Evolutionary conservation across 495 filamentous ascomycete genomes (phyloP).

Genomic region (Aspergillus olivimuriae): DNA sequence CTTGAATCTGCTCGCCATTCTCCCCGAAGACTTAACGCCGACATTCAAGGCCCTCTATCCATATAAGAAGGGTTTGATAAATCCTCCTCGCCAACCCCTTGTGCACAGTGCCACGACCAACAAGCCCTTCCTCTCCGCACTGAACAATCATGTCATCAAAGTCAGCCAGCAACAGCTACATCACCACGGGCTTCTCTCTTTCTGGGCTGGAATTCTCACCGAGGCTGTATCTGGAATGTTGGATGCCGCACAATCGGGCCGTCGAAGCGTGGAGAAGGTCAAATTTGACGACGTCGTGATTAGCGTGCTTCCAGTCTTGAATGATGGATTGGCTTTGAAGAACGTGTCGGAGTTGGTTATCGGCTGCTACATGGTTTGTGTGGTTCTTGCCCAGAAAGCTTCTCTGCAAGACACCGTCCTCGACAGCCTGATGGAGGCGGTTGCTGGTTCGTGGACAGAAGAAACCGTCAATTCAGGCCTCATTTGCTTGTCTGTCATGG

Average conservation of each 20-base stretch:
- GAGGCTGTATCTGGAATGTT: conserved; percentile 77
- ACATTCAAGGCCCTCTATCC: conserved; percentile 81
- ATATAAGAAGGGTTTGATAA: conserved; percentile 66
- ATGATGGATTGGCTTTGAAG: conserved; percentile 66
- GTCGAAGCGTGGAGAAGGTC: conserved; percentile 56
- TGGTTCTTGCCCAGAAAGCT: conserved; percentile 76
- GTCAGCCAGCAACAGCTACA: conserved; percentile 61
- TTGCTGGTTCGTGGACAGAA: conserved; percentile 65
- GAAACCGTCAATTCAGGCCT: conserved; percentile 69
- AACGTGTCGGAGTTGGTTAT: conserved; percentile 69
- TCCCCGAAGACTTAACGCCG: conserved; percentile 63
- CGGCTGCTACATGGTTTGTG: conserved; percentile 83
- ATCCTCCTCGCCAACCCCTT: conserved; percentile 71
- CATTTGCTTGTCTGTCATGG: conserved; percentile 71
- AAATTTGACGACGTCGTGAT: conserved; percentile 75
- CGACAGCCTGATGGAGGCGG: conserved; percentile 76
- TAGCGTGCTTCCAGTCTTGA: conserved; percentile 66
- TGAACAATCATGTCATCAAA: conserved; percentile 70
- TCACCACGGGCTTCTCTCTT: conserved; percentile 69
- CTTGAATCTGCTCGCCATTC: conserved; percentile 70
- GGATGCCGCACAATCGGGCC: conserved; percentile 65
- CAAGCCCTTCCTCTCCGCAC: conserved; percentile 55
- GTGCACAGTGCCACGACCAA: conserved; percentile 74
- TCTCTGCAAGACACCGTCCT: conserved; percentile 67
- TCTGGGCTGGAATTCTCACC: conserved; percentile 80